Percentiles rank a stretch among this genome's conserved stretches.
phyloP scores from a whole-genome alignment of 1,284 basidiomycete species.

The Moesziomyces aphidis region DNA sequence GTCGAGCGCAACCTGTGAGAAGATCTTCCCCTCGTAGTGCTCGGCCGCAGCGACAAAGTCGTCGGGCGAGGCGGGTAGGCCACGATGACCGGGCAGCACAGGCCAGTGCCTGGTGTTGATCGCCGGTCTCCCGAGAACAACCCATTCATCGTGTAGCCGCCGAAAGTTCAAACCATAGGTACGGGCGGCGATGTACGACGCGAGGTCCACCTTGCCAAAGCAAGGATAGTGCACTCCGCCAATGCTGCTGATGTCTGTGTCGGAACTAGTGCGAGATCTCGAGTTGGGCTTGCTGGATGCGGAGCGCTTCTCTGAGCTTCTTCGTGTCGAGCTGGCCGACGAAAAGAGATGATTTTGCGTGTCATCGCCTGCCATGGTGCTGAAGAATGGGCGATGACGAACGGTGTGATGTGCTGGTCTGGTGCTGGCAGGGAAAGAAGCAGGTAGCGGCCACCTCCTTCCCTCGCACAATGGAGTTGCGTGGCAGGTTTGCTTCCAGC shows the following conservation, averaged over 20 bases:
- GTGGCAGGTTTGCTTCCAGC: background rate
- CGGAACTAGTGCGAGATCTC: background rate
- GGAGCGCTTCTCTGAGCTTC: background rate
- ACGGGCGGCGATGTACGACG: slow-evolving; percentile 26
- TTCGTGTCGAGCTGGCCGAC: background rate
- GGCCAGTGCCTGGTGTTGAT: slow-evolving; percentile 41
- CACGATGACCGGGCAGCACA: slow-evolving; percentile 27
- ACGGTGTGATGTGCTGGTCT: background rate
- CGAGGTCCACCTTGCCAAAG: slow-evolving; percentile 27
- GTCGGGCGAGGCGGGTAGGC: slow-evolving; percentile 21
- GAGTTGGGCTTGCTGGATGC: background rate
- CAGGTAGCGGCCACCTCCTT: slow-evolving; percentile 6
- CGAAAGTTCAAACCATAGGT: slow-evolving; percentile 36
- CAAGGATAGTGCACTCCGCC: slow-evolving; percentile 30
- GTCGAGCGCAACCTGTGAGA: slow-evolving; percentile 21
- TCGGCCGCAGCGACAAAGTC: slow-evolving; percentile 21
- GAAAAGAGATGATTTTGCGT: background rate
- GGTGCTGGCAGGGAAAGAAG: slow-evolving; percentile 14
- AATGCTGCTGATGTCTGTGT: background rate
- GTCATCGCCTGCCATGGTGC: slow-evolving; percentile 14
- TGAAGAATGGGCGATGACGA: background rate
- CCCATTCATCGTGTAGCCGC: slow-evolving; percentile 42
- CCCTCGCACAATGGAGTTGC: background rate
- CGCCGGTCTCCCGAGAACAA: slow-evolving; percentile 22
- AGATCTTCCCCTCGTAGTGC: slow-evolving; percentile 38